phyloP scores from a whole-genome alignment of 1,284 basidiomycete species.

The Wallemia mellicola region DNA sequence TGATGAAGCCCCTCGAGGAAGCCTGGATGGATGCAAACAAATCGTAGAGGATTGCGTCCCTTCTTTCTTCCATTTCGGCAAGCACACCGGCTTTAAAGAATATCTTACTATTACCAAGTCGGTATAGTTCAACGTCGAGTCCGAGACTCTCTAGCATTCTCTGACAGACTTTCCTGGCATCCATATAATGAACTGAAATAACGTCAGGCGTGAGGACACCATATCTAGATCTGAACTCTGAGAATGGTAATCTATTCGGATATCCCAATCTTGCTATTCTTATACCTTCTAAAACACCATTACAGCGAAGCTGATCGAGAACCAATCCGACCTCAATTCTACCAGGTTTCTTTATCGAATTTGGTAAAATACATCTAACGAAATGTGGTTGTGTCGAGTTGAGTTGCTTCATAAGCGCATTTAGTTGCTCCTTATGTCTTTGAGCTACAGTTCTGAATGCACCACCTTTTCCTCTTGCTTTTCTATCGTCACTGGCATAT shows the following conservation, averaged over 20 bases:
- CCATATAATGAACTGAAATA: constrained; percentile 81
- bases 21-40: constrained; percentile 74
- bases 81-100: constrained; percentile 98
- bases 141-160: constrained; percentile 79
- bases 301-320: constrained; percentile 85
- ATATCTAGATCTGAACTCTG: constrained; percentile 90
- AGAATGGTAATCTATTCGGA: constrained; percentile 83
- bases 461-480: constrained; percentile 51
- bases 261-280: constrained; percentile 92
- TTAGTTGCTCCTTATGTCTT: constrained; percentile 82
- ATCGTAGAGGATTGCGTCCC: constrained; percentile 61
- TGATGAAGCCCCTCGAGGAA: constrained; percentile 51
- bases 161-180: constrained; percentile 72
- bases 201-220: constrained; percentile 82
- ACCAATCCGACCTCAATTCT: constrained; percentile 80
- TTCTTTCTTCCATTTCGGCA: constrained; percentile 82
- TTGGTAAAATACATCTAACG: constrained; percentile 93
- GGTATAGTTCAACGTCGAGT: constrained; percentile 54
- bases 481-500: constrained; percentile 26
- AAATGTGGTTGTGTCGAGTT: constrained; percentile 92
- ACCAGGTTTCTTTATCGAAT: constrained; percentile 67
- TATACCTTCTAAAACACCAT: constrained; percentile 96
- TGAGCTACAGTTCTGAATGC: constrained; percentile 90
- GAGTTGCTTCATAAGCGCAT: constrained; percentile 70
- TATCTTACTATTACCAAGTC: constrained; percentile 86